These are phyloP conservation scores for Knoxdaviesia capensis DNA, from an alignment of 2,329 filamentous ascomycete genomes.

Conservation along the genomic window DNA sequence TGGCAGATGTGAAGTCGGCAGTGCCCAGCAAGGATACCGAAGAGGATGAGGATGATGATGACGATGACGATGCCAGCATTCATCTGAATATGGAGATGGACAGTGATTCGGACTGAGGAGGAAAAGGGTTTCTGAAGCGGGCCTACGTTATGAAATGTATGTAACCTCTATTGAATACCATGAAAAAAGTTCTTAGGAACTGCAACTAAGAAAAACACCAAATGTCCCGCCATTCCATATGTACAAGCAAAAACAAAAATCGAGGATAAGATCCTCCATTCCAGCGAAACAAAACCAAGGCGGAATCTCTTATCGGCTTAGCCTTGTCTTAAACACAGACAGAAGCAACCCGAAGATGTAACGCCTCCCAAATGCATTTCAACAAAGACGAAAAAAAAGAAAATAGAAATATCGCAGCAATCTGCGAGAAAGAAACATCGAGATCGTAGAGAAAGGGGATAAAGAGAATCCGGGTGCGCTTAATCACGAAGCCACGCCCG, in stretches of 20 bases:
- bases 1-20: slow-evolving; percentile 5
- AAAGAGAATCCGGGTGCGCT: slow-evolving; percentile 10
- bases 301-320: no score
- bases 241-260: not conserved
- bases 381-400: not conserved
- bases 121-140: slow-evolving; percentile 9
- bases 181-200: no score
- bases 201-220: no score
- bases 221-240: no score
- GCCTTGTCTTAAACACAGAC: no score
- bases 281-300: no score
- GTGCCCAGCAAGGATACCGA: slow-evolving; percentile 6
- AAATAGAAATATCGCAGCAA: slow-evolving; percentile 1
- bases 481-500: slow-evolving; percentile 78
- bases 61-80: slow-evolving; percentile 31
- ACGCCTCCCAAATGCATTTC: not conserved
- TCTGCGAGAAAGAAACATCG: not conserved
- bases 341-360: no score
- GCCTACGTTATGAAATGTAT: no score
- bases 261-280: no score
- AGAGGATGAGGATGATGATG: slow-evolving; percentile 14
- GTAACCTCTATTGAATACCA: no score
- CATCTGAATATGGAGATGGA: slow-evolving; percentile 40
- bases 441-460: no score
- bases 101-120: slow-evolving; percentile 22